Evolutionary conservation across 306 rosid genomes (phyloP), one percentile per base, ranked within the genome.

Genomic region (Lotus japonicus): DNA sequence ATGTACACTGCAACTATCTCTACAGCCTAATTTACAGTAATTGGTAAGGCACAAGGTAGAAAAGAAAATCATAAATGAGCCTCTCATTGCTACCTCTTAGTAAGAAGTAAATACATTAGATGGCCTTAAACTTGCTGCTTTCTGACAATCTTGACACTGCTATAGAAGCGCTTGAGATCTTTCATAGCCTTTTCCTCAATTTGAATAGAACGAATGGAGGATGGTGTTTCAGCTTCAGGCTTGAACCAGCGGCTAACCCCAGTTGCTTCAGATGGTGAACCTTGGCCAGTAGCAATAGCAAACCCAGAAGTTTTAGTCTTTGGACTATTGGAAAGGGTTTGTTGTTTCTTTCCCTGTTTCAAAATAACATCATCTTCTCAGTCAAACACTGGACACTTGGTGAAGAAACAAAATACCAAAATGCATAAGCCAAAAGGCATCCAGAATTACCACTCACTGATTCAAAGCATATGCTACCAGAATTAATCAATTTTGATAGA

Each of bases 171-270:
- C 84, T 85, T 86, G 58, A 94, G 97, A 69, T 94, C 98, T 85
- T 90, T 94, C 77, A 94, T 90, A n/a, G 97, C 98, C 82, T 84
- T 88, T 75, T 94, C 97, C 82, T 94, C 97, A 0, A 88, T 90
- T 85, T 94, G 98, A 74, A 94, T 94, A 1, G 96, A 88, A n/a
- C 97, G 92, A 38, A 94, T 73, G 2, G 98, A 82, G 9, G 98
- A 94, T n/a, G 96, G 96, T 7, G 84, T 3, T 14, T 88, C 96
- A 43, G 70, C 81, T 74, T 90, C 98, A 0, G 97, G 97, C 74
- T 81, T 94, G 84, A 90, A 94, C 98, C 98, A 94, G 52, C 96
- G 95, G 77, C 84, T 94, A 81, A 81, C 12, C 39, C 82, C 87
- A 0, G 82, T 51, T n/a, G 95, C 60, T 50, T 94, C 98, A 1